These are phyloP conservation scores for Blastobotrys arbuscula DNA, from an alignment of 1,139 yeast species.

Conservation along the genomic window DNA sequence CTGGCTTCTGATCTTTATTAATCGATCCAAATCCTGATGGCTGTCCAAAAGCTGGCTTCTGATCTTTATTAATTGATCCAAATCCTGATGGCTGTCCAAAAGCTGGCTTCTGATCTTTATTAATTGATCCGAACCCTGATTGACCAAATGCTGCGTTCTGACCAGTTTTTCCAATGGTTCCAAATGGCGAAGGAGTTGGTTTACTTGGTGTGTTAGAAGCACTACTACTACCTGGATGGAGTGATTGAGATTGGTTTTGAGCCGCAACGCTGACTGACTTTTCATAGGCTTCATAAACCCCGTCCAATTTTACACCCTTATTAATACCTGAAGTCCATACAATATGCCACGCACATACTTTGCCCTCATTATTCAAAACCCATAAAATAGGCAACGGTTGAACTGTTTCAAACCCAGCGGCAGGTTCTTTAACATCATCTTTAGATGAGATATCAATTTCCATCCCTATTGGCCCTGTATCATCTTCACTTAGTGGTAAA, in stretches of 20 bases:
- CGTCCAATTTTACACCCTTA: not conserved
- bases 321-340: slow-evolving; percentile 29
- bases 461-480: slow-evolving; percentile 65
- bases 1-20: slow-evolving; percentile 1
- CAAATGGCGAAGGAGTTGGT: slow-evolving; percentile 9
- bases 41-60: slow-evolving; percentile 12
- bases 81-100: slow-evolving; percentile 14
- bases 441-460: slow-evolving; percentile 51
- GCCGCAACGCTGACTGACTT: not conserved
- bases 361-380: slow-evolving; percentile 59
- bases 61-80: too few relatives aligned
- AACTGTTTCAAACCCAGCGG: slow-evolving; percentile 48
- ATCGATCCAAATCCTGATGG: slow-evolving; percentile 6
- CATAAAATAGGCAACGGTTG: slow-evolving; percentile 60
- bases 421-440: slow-evolving; percentile 47
- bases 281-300: slow-evolving; percentile 4
- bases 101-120: too few relatives aligned
- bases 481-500: slow-evolving; percentile 65
- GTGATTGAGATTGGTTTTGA: not conserved
- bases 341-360: slow-evolving; percentile 58
- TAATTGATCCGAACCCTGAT: slow-evolving; percentile 9
- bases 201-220: not conserved
- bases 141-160: slow-evolving; percentile 13
- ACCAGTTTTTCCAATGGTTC: slow-evolving; percentile 1
- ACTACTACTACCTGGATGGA: too few relatives aligned